Percentiles rank a stretch among this genome's conserved stretches.
These are phyloP conservation scores for Gomphus bonarii DNA, from an alignment of 1,284 basidiomycete species.

Conservation along the genomic window DNA sequence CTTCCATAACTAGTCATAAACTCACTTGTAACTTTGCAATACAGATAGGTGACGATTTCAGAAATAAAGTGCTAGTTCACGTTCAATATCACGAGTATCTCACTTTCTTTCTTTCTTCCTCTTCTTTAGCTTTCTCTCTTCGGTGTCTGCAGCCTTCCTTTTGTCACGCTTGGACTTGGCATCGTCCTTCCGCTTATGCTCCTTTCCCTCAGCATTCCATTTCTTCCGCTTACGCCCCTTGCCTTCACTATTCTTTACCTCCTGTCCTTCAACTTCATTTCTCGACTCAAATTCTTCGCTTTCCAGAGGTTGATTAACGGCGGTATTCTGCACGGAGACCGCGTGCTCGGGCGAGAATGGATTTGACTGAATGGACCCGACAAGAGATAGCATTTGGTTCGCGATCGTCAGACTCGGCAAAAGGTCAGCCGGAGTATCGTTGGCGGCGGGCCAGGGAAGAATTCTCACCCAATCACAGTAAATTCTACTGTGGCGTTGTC, in stretches of 20 bases:
- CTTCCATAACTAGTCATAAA: no score
- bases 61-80: neutral
- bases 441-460: neutral
- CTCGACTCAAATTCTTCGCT: conserved; percentile 15
- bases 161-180: neutral
- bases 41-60: no score
- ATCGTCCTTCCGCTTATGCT: conserved; percentile 9
- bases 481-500: conserved; percentile 64
- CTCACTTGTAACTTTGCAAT: no score
- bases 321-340: conserved; percentile 20
- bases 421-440: neutral
- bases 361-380: conserved; percentile 81
- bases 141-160: neutral
- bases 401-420: conserved; percentile 65
- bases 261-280: conserved; percentile 15
- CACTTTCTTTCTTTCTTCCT: conserved; percentile 8
- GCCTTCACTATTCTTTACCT: conserved; percentile 10
- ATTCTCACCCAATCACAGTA: conserved; percentile 78
- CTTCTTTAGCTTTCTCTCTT: conserved; percentile 4
- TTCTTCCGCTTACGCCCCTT: conserved; percentile 15
- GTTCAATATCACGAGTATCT: neutral
- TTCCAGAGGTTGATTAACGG: conserved; percentile 12
- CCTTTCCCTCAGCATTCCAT: conserved; percentile 8
- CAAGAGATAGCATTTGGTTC: conserved; percentile 90
- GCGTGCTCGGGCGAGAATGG: conserved; percentile 69